phyloP scores from a whole-genome alignment of 2,329 filamentous ascomycete genomes.

The Penicillium sp. region DNA sequence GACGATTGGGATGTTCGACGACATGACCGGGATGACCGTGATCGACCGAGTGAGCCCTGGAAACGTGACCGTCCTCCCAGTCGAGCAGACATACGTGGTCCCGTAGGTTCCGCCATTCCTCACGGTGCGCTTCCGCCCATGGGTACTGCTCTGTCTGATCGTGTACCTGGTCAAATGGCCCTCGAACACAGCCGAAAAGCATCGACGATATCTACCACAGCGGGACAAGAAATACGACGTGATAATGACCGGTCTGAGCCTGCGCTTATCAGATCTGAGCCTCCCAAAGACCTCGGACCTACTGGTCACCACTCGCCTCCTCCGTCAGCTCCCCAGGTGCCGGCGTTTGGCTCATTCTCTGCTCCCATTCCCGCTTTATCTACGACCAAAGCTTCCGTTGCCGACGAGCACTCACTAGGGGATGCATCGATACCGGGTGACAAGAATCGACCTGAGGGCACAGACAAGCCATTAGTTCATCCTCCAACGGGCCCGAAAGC shows the following conservation, averaged over 20 bases:
- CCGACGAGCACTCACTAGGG: constrained; percentile 12
- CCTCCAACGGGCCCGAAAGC: constrained; percentile 47
- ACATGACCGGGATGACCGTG: constrained; percentile 28
- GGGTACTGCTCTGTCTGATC: constrained; percentile 21
- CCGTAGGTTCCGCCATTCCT: constrained; percentile 24
- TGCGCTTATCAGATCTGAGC: constrained; percentile 27
- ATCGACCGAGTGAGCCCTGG: constrained; percentile 35
- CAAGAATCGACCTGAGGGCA: constrained; percentile 25
- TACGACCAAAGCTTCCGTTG: constrained; percentile 17
- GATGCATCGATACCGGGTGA: constrained; percentile 16
- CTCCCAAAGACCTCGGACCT: constrained; percentile 26
- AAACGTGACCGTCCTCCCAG: constrained; percentile 42
- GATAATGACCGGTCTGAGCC: constrained; percentile 32
- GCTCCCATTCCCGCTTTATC: constrained; percentile 26
- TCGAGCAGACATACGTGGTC: constrained; percentile 30
- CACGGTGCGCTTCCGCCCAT: constrained; percentile 9
- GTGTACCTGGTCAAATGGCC: constrained; percentile 23
- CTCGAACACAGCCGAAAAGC: constrained; percentile 29
- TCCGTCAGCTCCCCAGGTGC: constrained; percentile 42
- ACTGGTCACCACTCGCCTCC: constrained; percentile 36
- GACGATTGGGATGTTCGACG: constrained; percentile 31
- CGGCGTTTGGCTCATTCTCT: constrained; percentile 42
- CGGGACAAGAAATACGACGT: constrained; percentile 30
- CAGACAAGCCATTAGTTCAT: constrained; percentile 28
- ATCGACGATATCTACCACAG: constrained; percentile 14